Percentiles rank a stretch among this genome's conserved stretches.
Evolutionary conservation across 129 eudicot genomes (phyloP).

Genomic region (Flaveria bidentis): DNA sequence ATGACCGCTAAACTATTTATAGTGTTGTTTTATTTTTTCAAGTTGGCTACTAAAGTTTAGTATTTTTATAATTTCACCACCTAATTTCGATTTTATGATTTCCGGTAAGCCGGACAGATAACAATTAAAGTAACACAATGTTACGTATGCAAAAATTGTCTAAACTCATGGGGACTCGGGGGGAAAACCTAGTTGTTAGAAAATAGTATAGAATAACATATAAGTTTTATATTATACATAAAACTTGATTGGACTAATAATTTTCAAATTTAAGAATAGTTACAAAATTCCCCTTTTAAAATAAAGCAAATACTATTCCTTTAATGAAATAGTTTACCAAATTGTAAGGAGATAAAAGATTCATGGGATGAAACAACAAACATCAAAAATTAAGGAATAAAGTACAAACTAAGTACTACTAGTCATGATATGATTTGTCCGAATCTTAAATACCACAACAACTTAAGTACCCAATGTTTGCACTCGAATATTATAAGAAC

Average conservation of each 20-base stretch:
- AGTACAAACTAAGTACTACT: slow-evolving; percentile 36
- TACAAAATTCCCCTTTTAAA: neutral
- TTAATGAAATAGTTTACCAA: slow-evolving; percentile 3
- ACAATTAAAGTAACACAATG: no score
- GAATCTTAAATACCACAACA: slow-evolving; percentile 28
- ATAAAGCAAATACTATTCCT: neutral
- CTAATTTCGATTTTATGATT: no score
- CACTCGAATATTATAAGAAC: slow-evolving; percentile 22
- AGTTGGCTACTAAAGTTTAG: no score
- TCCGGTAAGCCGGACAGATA: no score
- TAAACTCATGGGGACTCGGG: no score
- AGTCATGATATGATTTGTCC: slow-evolving; percentile 29
- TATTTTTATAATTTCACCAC: no score
- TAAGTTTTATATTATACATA: neutral
- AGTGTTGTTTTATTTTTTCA: no score
- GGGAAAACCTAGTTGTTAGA: no score
- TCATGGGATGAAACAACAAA: slow-evolving; percentile 36
- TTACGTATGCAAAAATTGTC: no score
- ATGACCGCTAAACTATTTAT: no score
- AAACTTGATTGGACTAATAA: neutral
- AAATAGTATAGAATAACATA: no score
- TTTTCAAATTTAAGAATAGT: no score
- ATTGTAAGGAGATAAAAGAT: slow-evolving; percentile 12
- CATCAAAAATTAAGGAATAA: slow-evolving; percentile 38
- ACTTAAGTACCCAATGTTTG: slow-evolving; percentile 30